Percentiles rank a stretch among this genome's conserved stretches.
phyloP scores from a whole-genome alignment of 371 early-diverging fungal species.

The Lichtheimia hyalospora region DNA sequence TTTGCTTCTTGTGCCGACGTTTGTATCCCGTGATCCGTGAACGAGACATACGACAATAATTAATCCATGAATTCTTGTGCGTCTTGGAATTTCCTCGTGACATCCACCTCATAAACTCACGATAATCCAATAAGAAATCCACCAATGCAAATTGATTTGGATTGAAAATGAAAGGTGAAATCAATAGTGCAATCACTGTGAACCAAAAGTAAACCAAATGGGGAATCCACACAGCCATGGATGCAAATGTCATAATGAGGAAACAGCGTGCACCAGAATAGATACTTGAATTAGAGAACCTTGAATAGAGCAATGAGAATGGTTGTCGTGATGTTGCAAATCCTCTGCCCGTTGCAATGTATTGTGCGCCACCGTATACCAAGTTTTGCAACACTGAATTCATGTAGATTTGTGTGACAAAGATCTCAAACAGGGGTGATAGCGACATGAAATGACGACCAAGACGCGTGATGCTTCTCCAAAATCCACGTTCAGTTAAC shows the following conservation, averaged over 20 bases:
- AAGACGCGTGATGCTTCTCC: constrained; percentile 71
- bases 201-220: constrained; percentile 88
- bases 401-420: constrained; percentile 88
- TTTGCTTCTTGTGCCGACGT: constrained; percentile 50
- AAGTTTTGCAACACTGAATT: constrained; percentile 81
- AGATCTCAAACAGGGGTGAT: constrained; percentile 87
- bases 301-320: constrained; percentile 76
- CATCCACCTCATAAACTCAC: constrained; percentile 80
- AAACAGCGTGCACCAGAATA: constrained; percentile 76
- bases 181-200: constrained; percentile 69
- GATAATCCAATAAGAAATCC: constrained; percentile 81
- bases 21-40: constrained; percentile 83
- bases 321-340: constrained; percentile 84
- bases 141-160: constrained; percentile 78
- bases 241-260: constrained; percentile 73
- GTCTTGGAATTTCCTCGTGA: constrained; percentile 76
- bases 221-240: constrained; percentile 70
- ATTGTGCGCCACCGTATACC: constrained; percentile 85
- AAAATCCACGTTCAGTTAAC: constrained; percentile 83
- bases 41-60: constrained; percentile 69
- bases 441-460: constrained; percentile 83
- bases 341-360: constrained; percentile 90
- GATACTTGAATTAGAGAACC: constrained; percentile 79
- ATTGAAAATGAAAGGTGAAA: constrained; percentile 84
- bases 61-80: constrained; percentile 80